Evolutionary conservation across 371 early-diverging fungal genomes (phyloP), one percentile per base, ranked within the genome.

Genomic region (Mortierella sp.): DNA sequence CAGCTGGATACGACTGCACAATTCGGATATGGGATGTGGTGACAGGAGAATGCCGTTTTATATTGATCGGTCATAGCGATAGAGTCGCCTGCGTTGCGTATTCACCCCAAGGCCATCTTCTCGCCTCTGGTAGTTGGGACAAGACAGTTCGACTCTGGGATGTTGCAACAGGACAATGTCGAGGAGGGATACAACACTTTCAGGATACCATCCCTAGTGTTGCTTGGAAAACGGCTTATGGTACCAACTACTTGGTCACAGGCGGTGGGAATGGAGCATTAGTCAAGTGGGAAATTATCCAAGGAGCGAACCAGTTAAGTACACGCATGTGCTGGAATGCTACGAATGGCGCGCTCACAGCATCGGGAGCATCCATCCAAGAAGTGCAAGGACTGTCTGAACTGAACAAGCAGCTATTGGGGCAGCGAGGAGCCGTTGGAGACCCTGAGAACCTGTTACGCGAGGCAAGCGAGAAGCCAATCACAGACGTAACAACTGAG

Each of bases 21-120:
- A 91, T 97, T 68, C 89, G 88, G 67, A 71, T 95, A 21, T 97
- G 96, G 96, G 89, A 93, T 64, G 84, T 89, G 18, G 66, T 83
- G 0, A 87, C 90, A 0, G 96, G 95, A 0, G 82, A 84, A 45
- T 85, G 86, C 52, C 49, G 93, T 7, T 70, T 78, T 28, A 91
- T 91, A 0, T 80, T 95, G 43, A 72, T 72, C 0, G 93, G 90
- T 2, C 97, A 97, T 71, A 84, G 83, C 6, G 91, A 10, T 34
- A n/a, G n/a, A n/a, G n/a, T 38, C 38, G 5, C 5, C 5, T 8
- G 12, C 12, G 38, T 38, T 12, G 38, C 38, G 5, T 38, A 38
- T 38, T 38, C 38, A 8, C 38, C 38, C 8, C 5, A 38, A 5
- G 38, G 38, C 38, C 10, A 18, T 42, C 42, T 42, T 42, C 3